Base-by-base conservation (phyloP, 495 filamentous ascomycete species). In the Talaromyces stipitatus region DNA sequence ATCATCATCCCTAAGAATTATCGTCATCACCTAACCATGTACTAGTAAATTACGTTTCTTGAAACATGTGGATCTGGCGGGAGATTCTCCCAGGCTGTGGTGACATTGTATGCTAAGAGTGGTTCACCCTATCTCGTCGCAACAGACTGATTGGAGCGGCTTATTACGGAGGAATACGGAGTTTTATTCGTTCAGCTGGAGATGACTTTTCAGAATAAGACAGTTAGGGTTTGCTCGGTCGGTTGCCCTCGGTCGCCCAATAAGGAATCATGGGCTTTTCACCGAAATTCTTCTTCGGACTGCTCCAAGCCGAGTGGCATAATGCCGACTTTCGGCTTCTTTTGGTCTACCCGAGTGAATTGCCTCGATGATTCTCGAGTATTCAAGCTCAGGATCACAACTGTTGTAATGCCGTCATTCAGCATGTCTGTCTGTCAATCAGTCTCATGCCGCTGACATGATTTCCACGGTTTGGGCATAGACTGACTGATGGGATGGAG, bases 1-100 rank as follows among this genome's bases (percentile, higher is more conserved):
- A 48, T 63, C 64, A 68, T 70, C 61, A 69, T 69, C 59, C 68
- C 67, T 69, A 67, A 58, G 63, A 70, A 74, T 74, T 72, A 66
- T 74, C 72, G 71, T 73, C 69, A 69, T 75, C 59, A 18, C 45
- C 45, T 7, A 48, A 8, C 45, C 45, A 48, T 18, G 23, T 20
- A 24, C 12, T 20, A 41, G 22, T 48, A 23, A 32, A 52, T 32
- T 29, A 52, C 26, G 60, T 55, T 57, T 56, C 46, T 41, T 50
- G 24, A 50, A 22, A 20, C 16, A 23, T 52, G 58, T 59, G 63
- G 60, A 61, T 18, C 50, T 53, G n/a, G 50, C 50, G 50, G 50
- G 50, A 53, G 50, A 53, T 33, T 53, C 27, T 53, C 50, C 28
- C 28, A 29, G 23, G 28, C 50, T 8, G 50, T 32, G 28, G 16